Percentiles rank a stretch among this genome's conserved stretches.
phyloP scores from a whole-genome alignment of 768 basidiomycete genomes.

The Tylopilus sp. region DNA sequence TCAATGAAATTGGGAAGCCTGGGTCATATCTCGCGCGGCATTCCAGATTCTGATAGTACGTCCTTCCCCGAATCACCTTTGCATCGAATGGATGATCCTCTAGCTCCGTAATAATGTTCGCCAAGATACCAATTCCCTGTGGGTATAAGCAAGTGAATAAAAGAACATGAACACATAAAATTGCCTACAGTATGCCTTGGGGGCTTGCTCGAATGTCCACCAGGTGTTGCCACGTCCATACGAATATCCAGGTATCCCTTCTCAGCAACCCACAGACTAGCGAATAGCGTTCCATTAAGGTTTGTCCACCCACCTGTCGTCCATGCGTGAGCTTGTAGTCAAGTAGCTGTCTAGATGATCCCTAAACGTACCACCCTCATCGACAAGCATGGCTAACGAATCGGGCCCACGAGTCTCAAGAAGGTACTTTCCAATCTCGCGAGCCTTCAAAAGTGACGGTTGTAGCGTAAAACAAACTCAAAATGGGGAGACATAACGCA shows the following conservation, averaged over 20 bases:
- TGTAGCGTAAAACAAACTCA: background rate
- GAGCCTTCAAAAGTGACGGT: constrained; percentile 40
- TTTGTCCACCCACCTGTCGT: constrained; percentile 28
- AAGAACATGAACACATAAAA: constrained; percentile 15
- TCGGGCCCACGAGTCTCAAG: constrained; percentile 42
- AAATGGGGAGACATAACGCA: constrained; percentile 13
- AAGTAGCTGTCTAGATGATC: background rate
- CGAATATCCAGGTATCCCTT: constrained; percentile 44
- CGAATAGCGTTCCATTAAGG: constrained; percentile 30
- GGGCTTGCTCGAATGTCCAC: constrained; percentile 55
- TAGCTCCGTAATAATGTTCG: constrained; percentile 42
- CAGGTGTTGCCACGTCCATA: constrained; percentile 42
- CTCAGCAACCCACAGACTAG: constrained; percentile 33
- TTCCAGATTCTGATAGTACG: constrained; percentile 33
- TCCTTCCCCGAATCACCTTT: constrained; percentile 24
- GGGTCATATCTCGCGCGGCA: constrained; percentile 41
- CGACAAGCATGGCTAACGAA: constrained; percentile 51
- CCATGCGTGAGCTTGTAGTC: background rate
- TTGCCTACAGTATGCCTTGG: constrained; percentile 45
- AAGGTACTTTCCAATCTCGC: constrained; percentile 38
- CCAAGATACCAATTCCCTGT: constrained; percentile 50
- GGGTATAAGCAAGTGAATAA: constrained; percentile 5
- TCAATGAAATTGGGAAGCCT: constrained; percentile 27
- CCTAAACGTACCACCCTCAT: constrained; percentile 47
- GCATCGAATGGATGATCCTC: constrained; percentile 43